A percentile compares a stretch with the other conserved stretches of the same genome.
Evolutionary conservation across 1,284 basidiomycete genomes (phyloP).

Genomic region (Inonotus obliquus): DNA sequence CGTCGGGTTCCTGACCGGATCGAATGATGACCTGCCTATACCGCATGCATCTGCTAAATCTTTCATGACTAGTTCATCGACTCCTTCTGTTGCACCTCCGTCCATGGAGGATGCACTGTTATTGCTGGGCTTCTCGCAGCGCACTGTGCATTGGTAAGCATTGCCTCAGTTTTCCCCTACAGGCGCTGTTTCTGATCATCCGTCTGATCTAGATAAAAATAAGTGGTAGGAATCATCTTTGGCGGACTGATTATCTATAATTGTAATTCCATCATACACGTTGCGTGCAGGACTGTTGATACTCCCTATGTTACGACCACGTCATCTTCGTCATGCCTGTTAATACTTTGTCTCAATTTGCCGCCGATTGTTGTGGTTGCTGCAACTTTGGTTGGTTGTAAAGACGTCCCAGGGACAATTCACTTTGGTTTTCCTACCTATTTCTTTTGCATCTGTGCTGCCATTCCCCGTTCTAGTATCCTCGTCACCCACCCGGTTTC

Average conservation of each 20-base stretch:
- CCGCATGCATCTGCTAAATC: neutral
- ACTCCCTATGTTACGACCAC: neutral
- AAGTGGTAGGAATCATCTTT: neutral
- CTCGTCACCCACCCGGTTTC: neutral
- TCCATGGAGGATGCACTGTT: constrained; percentile 60
- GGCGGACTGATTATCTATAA: neutral
- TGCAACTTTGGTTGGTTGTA: neutral
- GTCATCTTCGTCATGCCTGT: neutral
- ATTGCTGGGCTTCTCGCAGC: constrained; percentile 64
- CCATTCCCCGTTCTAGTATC: too few relatives aligned
- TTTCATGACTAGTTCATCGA: constrained; percentile 18
- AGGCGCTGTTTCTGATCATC: neutral
- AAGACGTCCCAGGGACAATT: neutral
- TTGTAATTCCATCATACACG: constrained; percentile 4
- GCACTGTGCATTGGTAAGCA: constrained; percentile 46
- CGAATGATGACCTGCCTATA: constrained; percentile 15
- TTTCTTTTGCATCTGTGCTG: neutral
- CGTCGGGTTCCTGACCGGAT: constrained; percentile 20
- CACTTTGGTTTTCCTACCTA: neutral
- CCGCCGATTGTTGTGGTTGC: neutral
- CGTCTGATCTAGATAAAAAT: neutral
- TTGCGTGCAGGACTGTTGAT: neutral
- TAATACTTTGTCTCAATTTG: neutral
- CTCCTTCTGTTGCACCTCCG: constrained; percentile 26
- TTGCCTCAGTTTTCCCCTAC: neutral